Conservation (phyloP, 2,329 filamentous ascomycete species). For the Dothideomycetidae sp. region DNA sequence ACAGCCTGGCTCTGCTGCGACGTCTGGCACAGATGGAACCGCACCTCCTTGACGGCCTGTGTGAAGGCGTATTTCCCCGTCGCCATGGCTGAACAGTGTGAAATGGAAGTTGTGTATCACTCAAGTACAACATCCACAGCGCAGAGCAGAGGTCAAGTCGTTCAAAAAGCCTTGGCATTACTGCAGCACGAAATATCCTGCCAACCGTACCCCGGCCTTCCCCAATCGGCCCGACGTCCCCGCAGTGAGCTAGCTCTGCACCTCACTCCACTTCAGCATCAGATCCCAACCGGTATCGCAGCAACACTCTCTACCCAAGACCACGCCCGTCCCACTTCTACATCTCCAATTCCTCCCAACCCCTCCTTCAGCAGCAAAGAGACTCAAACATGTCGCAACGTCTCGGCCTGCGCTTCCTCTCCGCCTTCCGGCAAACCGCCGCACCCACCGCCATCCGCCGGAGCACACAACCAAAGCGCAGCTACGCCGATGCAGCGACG, state of each 20-base stretch:
- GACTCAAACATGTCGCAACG: slow-evolving; percentile 38
- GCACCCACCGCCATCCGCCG: slow-evolving; percentile 30
- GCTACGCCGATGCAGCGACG: slow-evolving; percentile 25
- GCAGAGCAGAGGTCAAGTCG: background rate
- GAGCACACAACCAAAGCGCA: slow-evolving; percentile 51
- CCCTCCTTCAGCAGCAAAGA: slow-evolving; percentile 15
- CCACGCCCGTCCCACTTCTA: slow-evolving; percentile 28
- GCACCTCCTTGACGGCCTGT: slow-evolving; percentile 80
- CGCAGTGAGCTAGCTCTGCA: background rate
- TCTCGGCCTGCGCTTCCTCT: slow-evolving; percentile 41
- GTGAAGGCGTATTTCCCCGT: slow-evolving; percentile 75
- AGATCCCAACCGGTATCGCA: slow-evolving; percentile 1
- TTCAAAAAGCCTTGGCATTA: background rate
- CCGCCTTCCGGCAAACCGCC: slow-evolving; percentile 37
- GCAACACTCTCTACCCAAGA: slow-evolving; percentile 3
- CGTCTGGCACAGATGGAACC: slow-evolving; percentile 94
- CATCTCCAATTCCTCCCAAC: slow-evolving; percentile 34
- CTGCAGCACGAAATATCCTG: too few species aligned
- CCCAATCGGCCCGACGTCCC: background rate
- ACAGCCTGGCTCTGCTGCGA: slow-evolving; percentile 78
- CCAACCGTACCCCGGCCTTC: too few species aligned
- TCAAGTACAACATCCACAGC: too few species aligned
- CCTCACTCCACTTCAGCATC: slow-evolving; percentile 6
- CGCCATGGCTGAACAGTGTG: slow-evolving; percentile 66
- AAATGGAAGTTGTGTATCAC: too few species aligned